Evolutionary conservation across 2,329 filamentous ascomycete species (phyloP).

Genomic region (Berkeleyomyces basicola): DNA sequence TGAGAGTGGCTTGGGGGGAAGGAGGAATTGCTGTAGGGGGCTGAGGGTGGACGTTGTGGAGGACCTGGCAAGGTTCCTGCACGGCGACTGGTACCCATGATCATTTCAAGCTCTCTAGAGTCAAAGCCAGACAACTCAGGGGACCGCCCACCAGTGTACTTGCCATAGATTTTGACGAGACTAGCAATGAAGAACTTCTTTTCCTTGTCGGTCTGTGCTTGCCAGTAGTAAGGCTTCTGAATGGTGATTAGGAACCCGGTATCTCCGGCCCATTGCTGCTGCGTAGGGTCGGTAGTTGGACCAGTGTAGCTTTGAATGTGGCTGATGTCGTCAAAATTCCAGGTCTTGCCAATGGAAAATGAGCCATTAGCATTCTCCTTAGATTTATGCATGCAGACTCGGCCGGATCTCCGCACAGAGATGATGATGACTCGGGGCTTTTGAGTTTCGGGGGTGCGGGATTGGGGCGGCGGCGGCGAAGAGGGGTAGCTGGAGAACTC

Average conservation of each 20-base stretch:
- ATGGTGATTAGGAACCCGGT: slow-evolving; percentile 78
- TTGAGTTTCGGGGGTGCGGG: slow-evolving; percentile 52
- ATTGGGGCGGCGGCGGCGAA: slow-evolving; percentile 64
- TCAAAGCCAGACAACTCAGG: slow-evolving; percentile 76
- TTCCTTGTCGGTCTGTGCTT: slow-evolving; percentile 82
- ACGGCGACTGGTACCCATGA: slow-evolving; percentile 41
- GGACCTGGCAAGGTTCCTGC: slow-evolving; percentile 6
- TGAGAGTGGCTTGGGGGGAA: slow-evolving; percentile 13
- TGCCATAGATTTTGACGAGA: slow-evolving; percentile 87
- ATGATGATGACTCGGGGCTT: slow-evolving; percentile 88
- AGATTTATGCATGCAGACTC: slow-evolving; percentile 91
- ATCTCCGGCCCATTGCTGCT: slow-evolving; percentile 64
- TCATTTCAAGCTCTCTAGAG: slow-evolving; percentile 55
- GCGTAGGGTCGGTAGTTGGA: slow-evolving; percentile 36
- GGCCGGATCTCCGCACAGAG: slow-evolving; percentile 77
- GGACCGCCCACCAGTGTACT: slow-evolving; percentile 76
- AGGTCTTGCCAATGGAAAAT: slow-evolving; percentile 96
- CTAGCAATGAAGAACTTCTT: slow-evolving; percentile 98
- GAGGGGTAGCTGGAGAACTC: slow-evolving; percentile 78
- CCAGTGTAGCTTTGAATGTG: slow-evolving; percentile 69
- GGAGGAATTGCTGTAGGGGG: slow-evolving; percentile 20
- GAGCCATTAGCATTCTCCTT: slow-evolving; percentile 86
- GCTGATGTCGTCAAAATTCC: slow-evolving; percentile 82
- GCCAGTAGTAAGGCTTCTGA: slow-evolving; percentile 93
- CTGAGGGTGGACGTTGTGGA: neutral